phyloP scores from a whole-genome alignment of 1,284 basidiomycete genomes.

The Moesziomyces sp. region DNA sequence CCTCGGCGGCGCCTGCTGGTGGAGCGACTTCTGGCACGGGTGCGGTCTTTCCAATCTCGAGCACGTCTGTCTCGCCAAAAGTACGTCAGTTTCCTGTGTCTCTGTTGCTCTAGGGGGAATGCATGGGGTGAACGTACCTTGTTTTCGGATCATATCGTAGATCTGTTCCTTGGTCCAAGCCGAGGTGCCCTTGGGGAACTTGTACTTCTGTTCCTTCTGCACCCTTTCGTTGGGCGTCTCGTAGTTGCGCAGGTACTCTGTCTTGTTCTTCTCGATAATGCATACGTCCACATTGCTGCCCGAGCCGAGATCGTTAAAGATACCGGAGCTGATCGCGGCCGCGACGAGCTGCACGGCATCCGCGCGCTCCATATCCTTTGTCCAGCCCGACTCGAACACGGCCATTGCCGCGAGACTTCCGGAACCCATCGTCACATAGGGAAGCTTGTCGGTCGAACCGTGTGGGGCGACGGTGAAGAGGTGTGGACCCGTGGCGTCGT shows the following conservation, averaged over 20 bases:
- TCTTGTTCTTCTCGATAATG: slow-evolving; percentile 74
- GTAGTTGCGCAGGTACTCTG: slow-evolving; percentile 64
- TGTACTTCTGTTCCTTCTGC: slow-evolving; percentile 63
- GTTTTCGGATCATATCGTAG: slow-evolving; percentile 70
- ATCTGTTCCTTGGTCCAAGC: slow-evolving; percentile 69
- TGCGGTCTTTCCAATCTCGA: slow-evolving; percentile 47
- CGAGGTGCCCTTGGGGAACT: slow-evolving; percentile 80
- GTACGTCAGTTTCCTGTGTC: background rate
- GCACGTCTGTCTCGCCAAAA: slow-evolving; percentile 30
- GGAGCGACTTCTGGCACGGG: slow-evolving; percentile 9
- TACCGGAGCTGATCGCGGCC: slow-evolving; percentile 89
- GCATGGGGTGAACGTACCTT: slow-evolving; percentile 70
- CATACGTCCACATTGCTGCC: slow-evolving; percentile 98
- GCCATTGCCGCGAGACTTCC: slow-evolving; percentile 98
- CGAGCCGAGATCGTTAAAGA: slow-evolving; percentile 98
- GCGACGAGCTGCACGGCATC: slow-evolving; percentile 87
- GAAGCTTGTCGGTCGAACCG: slow-evolving; percentile 97
- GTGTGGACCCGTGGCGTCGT: slow-evolving; percentile 90
- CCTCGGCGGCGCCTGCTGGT: slow-evolving; percentile 22
- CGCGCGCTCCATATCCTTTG: slow-evolving; percentile 82
- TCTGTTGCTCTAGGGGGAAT: too few relatives aligned
- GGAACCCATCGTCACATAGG: slow-evolving; percentile 98
- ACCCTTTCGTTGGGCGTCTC: slow-evolving; percentile 64
- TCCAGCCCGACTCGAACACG: slow-evolving; percentile 91
- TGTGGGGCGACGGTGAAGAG: slow-evolving; percentile 97